These are phyloP conservation scores for Amanita pallidorosea DNA, from an alignment of 768 basidiomycete species.

Conservation along the genomic window DNA sequence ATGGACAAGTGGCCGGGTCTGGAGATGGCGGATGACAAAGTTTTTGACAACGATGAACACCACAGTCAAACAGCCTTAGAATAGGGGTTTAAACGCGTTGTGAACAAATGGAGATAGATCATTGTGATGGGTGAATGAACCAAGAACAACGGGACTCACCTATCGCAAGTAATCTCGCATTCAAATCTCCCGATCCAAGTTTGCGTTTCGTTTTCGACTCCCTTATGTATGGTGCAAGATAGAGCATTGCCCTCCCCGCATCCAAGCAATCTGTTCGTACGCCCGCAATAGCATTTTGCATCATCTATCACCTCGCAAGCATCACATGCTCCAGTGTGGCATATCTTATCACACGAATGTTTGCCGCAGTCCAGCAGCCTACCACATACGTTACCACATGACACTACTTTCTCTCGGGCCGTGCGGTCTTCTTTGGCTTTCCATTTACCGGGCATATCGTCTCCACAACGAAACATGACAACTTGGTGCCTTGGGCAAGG, in stretches of 20 bases:
- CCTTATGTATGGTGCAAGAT: constrained; percentile 19
- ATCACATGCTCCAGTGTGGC: constrained; percentile 71
- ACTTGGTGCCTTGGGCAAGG: constrained; percentile 59
- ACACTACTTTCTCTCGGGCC: constrained; percentile 13
- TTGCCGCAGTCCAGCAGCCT: constrained; percentile 54
- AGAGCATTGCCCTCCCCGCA: constrained; percentile 58
- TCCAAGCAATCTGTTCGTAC: constrained; percentile 37
- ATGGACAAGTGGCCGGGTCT: constrained; percentile 53
- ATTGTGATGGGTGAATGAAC: constrained; percentile 1
- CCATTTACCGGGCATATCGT: constrained; percentile 18
- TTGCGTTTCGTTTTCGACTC: constrained; percentile 24
- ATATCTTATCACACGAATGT: constrained; percentile 57
- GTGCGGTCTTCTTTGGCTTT: constrained; percentile 14
- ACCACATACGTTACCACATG: constrained; percentile 34
- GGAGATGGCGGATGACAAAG: constrained; percentile 69
- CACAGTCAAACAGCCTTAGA: constrained; percentile 61
- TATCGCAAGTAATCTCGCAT: constrained; percentile 52
- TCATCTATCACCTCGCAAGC: constrained; percentile 46
- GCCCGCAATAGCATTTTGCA: constrained; percentile 76
- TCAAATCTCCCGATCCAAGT: constrained; percentile 52
- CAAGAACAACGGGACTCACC: constrained; percentile 22
- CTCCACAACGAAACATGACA: constrained; percentile 50
- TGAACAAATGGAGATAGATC: neutral
- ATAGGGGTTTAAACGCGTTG: neutral
- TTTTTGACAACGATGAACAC: constrained; percentile 60